Conservation (phyloP, 352 stramenopile genomes). For the Halophytophthora polymorphica region DNA sequence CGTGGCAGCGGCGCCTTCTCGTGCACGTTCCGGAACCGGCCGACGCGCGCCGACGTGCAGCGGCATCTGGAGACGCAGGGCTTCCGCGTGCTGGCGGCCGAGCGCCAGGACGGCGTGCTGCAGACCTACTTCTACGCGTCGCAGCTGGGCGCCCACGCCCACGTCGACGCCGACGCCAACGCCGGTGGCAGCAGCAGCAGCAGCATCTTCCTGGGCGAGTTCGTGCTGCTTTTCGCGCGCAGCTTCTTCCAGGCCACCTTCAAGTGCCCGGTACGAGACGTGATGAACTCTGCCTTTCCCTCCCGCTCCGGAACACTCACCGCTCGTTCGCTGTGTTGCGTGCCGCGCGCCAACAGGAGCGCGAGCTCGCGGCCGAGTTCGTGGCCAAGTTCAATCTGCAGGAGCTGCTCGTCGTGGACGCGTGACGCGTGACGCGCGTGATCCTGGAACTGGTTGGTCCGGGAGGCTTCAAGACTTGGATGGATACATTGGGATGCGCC, state of each 20-base stretch:
- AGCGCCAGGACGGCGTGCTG: slow-evolving; percentile 55
- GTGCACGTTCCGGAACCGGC: slow-evolving; percentile 60
- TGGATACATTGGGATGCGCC: too few species aligned
- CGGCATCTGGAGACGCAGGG: slow-evolving; percentile 39
- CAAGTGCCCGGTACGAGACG: slow-evolving; percentile 76
- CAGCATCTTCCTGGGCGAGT: slow-evolving; percentile 78
- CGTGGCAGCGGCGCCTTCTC: slow-evolving; percentile 62
- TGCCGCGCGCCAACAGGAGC: too few species aligned
- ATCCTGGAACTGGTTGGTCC: too few species aligned
- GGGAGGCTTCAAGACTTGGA: too few species aligned
- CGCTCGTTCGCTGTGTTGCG: too few species aligned
- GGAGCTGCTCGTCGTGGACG: slow-evolving; percentile 49
- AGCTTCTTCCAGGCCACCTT: slow-evolving; percentile 84
- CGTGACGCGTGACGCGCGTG: too few species aligned
- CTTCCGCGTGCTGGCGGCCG: slow-evolving; percentile 54
- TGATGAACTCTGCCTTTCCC: too few species aligned
- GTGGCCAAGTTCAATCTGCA: slow-evolving; percentile 73
- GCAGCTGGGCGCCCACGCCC: slow-evolving; percentile 37
- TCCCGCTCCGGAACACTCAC: too few species aligned
- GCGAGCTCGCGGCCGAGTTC: slow-evolving; percentile 50
- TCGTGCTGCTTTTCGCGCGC: slow-evolving; percentile 65
- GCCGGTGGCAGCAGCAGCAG: too few species aligned
- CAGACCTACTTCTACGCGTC: slow-evolving; percentile 71
- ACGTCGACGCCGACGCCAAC: too few species aligned
- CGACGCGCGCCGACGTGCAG: slow-evolving; percentile 38